phyloP scores from a whole-genome alignment of 768 basidiomycete species.

The Mrakia blollopis region DNA sequence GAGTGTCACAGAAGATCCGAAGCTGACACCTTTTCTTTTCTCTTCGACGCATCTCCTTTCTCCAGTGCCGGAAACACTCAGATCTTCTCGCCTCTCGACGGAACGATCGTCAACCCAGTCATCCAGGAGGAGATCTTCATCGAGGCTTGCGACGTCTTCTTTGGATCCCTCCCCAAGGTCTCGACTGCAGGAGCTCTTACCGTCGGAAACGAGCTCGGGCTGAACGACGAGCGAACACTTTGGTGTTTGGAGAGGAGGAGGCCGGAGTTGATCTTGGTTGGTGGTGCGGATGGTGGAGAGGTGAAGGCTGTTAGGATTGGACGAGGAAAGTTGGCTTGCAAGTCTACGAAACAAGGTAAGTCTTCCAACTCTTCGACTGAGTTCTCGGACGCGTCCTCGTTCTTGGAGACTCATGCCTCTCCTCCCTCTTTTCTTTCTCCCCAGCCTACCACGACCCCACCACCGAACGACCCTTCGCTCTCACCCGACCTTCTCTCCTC shows the following conservation, averaged over 20 bases:
- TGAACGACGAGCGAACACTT: conserved; percentile 26
- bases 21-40: neutral
- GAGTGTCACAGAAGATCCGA: neutral
- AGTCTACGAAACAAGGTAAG: conserved; percentile 22
- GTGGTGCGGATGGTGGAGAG: conserved; percentile 28
- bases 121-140: conserved; percentile 83
- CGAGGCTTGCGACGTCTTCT: conserved; percentile 86
- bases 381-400: neutral
- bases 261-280: conserved; percentile 23
- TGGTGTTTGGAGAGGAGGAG: conserved; percentile 27
- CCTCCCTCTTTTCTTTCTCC: neutral
- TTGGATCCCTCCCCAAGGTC: conserved; percentile 53
- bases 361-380: neutral
- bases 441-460: conserved; percentile 35
- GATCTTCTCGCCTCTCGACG: conserved; percentile 14
- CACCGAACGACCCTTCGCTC: conserved; percentile 60
- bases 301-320: conserved; percentile 59
- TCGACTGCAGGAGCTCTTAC: conserved; percentile 1
- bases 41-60: neutral
- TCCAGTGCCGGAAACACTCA: conserved; percentile 24
- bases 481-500: conserved; percentile 76
- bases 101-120: conserved; percentile 57
- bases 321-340: conserved; percentile 39
- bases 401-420: neutral
- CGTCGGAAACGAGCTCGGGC: conserved; percentile 28